phyloP scores from a whole-genome alignment of 2,329 filamentous ascomycete species.

The Aphanocladium album region DNA sequence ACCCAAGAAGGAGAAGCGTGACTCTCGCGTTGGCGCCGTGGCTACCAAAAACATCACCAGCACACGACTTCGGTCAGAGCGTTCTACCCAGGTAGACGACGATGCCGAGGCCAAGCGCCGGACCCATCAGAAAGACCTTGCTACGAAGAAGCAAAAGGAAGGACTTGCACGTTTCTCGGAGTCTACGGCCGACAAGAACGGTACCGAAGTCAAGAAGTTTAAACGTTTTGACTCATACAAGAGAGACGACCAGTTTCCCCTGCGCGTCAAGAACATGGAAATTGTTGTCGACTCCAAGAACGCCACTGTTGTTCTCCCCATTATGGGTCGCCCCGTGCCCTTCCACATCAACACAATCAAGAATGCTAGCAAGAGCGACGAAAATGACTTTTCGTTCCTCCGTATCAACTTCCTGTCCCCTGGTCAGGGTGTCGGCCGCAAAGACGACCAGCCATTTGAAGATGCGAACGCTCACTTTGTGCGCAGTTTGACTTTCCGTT shows the following conservation, averaged over 20 bases:
- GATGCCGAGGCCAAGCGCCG: slow-evolving; percentile 82
- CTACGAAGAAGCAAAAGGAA: slow-evolving; percentile 82
- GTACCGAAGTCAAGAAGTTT: slow-evolving; percentile 94
- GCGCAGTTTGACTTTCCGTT: slow-evolving; percentile 90
- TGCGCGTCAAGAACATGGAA: slow-evolving; percentile 75
- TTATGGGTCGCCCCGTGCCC: slow-evolving; percentile 94
- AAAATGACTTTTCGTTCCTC: slow-evolving; percentile 88
- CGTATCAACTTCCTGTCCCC: slow-evolving; percentile 97
- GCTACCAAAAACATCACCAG: slow-evolving; percentile 94
- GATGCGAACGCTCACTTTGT: slow-evolving; percentile 95
- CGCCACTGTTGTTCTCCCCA: slow-evolving; percentile 82
- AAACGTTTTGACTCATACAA: slow-evolving; percentile 99
- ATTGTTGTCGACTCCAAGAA: slow-evolving; percentile 91
- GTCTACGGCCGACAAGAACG: slow-evolving; percentile 77
- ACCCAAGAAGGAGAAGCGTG: slow-evolving; percentile 87
- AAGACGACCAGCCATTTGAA: slow-evolving; percentile 97
- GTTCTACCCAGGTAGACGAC: slow-evolving; percentile 81
- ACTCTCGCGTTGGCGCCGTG: slow-evolving; percentile 76
- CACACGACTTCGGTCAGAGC: slow-evolving; percentile 85
- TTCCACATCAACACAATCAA: slow-evolving; percentile 99
- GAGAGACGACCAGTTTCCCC: slow-evolving; percentile 87
- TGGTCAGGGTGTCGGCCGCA: slow-evolving; percentile 92
- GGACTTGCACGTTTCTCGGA: slow-evolving; percentile 82
- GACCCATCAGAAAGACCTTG: slow-evolving; percentile 86
- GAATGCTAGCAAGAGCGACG: slow-evolving; percentile 96